A percentile compares a stretch with the other conserved stretches of the same genome.
These are phyloP conservation scores for Xeromyces bisporus DNA, from an alignment of 495 filamentous ascomycete genomes.

Conservation along the genomic window DNA sequence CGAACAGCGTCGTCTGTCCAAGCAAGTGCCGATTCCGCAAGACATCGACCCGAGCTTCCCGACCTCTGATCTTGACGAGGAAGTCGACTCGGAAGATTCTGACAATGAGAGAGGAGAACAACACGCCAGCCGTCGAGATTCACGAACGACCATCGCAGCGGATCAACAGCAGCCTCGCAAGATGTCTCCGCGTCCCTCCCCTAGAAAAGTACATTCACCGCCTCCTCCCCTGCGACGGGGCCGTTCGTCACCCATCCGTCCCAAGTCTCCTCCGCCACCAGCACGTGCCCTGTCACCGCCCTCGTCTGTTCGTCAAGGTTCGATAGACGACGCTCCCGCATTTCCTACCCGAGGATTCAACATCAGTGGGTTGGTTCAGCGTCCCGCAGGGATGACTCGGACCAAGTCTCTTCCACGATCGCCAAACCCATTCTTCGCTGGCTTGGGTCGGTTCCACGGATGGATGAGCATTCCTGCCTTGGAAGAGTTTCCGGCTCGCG, in stretches of 20 bases:
- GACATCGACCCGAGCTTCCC: conserved; percentile 97
- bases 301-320: conserved; percentile 13
- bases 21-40: conserved; percentile 65
- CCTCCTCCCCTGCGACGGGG: conserved; percentile 52
- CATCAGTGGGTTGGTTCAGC: conserved; percentile 45
- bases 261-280: conserved; percentile 42
- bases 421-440: conserved; percentile 48
- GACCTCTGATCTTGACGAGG: conserved; percentile 75
- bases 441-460: conserved; percentile 18
- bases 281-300: conserved; percentile 14
- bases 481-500: conserved; percentile 19
- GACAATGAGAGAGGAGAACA: conserved; percentile 31
- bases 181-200: conserved; percentile 21
- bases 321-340: conserved; percentile 12
- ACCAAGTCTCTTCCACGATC: conserved; percentile 68
- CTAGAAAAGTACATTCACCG: conserved; percentile 35
- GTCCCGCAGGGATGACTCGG: conserved; percentile 39
- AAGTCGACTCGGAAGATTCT: conserved; percentile 53
- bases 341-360: conserved; percentile 19
- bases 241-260: conserved; percentile 49
- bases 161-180: conserved; percentile 14
- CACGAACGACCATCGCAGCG: too few relatives aligned
- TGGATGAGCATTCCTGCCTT: conserved; percentile 18
- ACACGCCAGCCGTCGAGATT: conserved; percentile 17
- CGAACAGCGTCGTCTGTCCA: conserved; percentile 62